Evolutionary conservation across 2,329 filamentous ascomycete species (phyloP).

Genomic region (Xylariaceae sp.): DNA sequence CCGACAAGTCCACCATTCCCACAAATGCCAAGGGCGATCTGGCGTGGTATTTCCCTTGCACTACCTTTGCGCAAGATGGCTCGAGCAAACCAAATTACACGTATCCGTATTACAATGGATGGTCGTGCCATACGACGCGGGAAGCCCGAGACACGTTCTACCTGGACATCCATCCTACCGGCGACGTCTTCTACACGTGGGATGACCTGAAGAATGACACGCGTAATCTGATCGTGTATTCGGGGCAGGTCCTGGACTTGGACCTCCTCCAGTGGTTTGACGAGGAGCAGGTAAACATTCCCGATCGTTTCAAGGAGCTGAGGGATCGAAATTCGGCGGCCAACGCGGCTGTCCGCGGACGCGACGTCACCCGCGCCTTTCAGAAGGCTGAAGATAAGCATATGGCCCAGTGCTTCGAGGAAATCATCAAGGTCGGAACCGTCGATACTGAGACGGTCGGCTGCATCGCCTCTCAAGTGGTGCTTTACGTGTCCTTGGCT

Average conservation of each 20-base stretch:
- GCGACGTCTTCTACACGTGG: conserved; percentile 96
- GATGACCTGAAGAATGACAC: conserved; percentile 83
- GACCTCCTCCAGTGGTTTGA: conserved; percentile 90
- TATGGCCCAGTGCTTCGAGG: conserved; percentile 78
- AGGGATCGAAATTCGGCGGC: conserved; percentile 57
- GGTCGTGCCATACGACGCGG: conserved; percentile 77
- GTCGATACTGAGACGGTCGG: conserved; percentile 95
- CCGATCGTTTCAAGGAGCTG: conserved; percentile 72
- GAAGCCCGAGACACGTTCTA: conserved; percentile 71
- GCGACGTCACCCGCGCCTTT: conserved; percentile 85
- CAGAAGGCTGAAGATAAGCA: conserved; percentile 73
- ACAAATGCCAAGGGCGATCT: conserved; percentile 66
- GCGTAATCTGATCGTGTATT: conserved; percentile 90
- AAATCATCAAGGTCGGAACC: conserved; percentile 93
- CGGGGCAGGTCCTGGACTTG: conserved; percentile 86
- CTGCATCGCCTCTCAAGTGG: conserved; percentile 95
- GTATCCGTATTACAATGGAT: conserved; percentile 72
- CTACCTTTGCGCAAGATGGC: conserved; percentile 87
- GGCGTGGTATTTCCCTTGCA: conserved; percentile 97
- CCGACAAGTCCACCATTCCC: conserved; percentile 69
- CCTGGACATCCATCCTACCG: conserved; percentile 55
- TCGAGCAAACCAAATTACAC: conserved; percentile 72
- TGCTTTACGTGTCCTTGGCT: conserved; percentile 85
- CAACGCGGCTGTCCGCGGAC: conserved; percentile 65
- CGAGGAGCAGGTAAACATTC: conserved; percentile 67